These are phyloP conservation scores for Solanum virginianum DNA, from an alignment of 257 asterid genomes.

Conservation along the genomic window DNA sequence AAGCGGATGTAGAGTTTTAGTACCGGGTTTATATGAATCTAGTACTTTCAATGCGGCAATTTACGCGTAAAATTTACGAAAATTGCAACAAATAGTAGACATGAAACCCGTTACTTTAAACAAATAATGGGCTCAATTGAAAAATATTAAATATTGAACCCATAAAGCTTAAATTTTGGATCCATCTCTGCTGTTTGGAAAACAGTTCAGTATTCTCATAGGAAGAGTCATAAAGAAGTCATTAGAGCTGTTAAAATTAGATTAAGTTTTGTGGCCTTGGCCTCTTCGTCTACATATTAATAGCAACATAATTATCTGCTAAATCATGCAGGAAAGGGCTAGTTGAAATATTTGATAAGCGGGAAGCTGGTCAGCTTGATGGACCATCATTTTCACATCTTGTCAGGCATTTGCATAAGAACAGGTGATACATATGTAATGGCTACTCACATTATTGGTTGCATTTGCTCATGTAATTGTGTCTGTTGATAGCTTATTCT, in stretches of 20 bases:
- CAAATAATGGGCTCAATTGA: not conserved
- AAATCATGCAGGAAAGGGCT: slow-evolving; percentile 63
- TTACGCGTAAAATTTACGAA: not conserved
- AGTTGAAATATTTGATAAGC: slow-evolving; percentile 59
- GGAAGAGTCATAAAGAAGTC: not conserved
- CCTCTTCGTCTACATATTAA: not conserved
- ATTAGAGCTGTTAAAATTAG: not conserved
- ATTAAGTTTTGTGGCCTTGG: not conserved
- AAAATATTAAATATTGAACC: not conserved
- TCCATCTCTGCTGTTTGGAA: not conserved
- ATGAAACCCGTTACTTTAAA: not conserved
- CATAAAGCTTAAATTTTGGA: not conserved
- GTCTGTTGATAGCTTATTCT: not conserved
- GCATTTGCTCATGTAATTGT: not conserved
- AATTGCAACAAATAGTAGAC: not conserved
- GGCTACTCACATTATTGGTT: not conserved
- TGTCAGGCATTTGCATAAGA: slow-evolving; percentile 57
- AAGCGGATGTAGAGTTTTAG: not conserved
- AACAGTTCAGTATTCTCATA: not conserved
- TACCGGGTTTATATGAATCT: not conserved
- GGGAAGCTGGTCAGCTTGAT: slow-evolving; percentile 55
- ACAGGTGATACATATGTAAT: slow-evolving; percentile 33
- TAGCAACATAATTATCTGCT: not conserved
- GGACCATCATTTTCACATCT: slow-evolving; percentile 36
- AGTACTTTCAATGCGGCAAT: not conserved